Conservation (phyloP, 1,284 basidiomycete species). For the Puccinia polysora region DNA sequence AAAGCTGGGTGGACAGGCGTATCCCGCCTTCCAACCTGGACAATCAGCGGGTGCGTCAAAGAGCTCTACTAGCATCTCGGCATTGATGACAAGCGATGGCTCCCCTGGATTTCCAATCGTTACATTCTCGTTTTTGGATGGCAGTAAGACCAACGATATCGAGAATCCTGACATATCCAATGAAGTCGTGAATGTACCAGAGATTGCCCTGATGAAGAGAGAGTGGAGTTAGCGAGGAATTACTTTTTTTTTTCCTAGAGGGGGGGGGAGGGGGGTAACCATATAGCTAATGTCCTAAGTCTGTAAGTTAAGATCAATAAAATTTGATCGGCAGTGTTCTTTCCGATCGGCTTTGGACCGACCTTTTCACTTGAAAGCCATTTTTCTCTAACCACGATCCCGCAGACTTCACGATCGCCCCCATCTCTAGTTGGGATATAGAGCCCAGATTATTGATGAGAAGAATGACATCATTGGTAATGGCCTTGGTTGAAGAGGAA, state of each 20-base stretch:
- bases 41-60: constrained; percentile 70
- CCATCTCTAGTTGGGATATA: constrained; percentile 77
- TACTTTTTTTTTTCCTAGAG: constrained; percentile 60
- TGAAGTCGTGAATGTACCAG: constrained; percentile 62
- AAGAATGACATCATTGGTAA: constrained; percentile 60
- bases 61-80: constrained; percentile 63
- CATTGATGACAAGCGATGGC: constrained; percentile 46
- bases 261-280: too few relatives aligned
- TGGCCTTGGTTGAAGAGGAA: constrained; percentile 48
- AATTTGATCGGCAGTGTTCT: too few relatives aligned
- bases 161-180: constrained; percentile 94
- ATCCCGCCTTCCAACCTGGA: constrained; percentile 66
- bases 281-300: too few relatives aligned
- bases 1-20: constrained; percentile 45
- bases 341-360: too few relatives aligned
- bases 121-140: constrained; percentile 52
- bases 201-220: neutral
- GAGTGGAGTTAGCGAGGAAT: constrained; percentile 53
- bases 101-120: constrained; percentile 50
- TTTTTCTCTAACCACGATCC: constrained; percentile 25
- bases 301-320: too few relatives aligned
- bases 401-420: constrained; percentile 51
- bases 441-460: constrained; percentile 66
- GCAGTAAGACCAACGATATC: constrained; percentile 75
- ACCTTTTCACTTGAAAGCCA: constrained; percentile 30